phyloP scores from a whole-genome alignment of 78 protist species.

The Dictyostelium firmibasis region DNA sequence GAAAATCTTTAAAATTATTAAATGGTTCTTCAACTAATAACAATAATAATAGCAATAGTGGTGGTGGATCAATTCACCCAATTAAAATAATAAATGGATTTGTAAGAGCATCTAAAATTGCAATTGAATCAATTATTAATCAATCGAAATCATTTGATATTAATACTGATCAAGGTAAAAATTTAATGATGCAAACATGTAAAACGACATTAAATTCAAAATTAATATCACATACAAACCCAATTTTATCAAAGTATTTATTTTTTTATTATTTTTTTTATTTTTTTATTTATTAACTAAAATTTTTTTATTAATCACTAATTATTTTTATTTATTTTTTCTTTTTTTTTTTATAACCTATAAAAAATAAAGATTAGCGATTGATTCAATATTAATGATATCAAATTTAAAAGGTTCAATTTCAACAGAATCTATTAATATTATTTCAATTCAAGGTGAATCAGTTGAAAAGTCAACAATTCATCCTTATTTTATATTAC shows the following conservation, averaged over 20 bases:
- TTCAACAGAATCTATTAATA: constrained; percentile 25
- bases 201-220: constrained; percentile 64
- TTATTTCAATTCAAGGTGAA: constrained; percentile 18
- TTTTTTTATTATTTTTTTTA: background rate
- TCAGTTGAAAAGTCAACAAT: background rate
- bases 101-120: constrained; percentile 17
- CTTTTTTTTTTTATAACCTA: too few species aligned
- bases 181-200: background rate
- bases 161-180: background rate
- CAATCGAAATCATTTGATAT: constrained; percentile 4
- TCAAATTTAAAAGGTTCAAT: background rate
- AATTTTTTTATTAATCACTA: background rate
- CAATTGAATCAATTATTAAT: constrained; percentile 10
- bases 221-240: constrained; percentile 57
- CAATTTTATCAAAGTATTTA: constrained; percentile 30
- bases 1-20: constrained; percentile 18
- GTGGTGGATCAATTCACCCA: constrained; percentile 21
- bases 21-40: background rate
- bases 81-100: constrained; percentile 46
- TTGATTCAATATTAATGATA: constrained; percentile 29
- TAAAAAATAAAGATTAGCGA: constrained; percentile 12
- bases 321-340: background rate
- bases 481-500: background rate
- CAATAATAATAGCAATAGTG: background rate
- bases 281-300: background rate